Evolutionary conservation across 225 moss, liverwort and hornwort genomes (phyloP), one percentile per base, ranked within the genome.

Genomic region (Pseudisothecium myosuroides): DNA sequence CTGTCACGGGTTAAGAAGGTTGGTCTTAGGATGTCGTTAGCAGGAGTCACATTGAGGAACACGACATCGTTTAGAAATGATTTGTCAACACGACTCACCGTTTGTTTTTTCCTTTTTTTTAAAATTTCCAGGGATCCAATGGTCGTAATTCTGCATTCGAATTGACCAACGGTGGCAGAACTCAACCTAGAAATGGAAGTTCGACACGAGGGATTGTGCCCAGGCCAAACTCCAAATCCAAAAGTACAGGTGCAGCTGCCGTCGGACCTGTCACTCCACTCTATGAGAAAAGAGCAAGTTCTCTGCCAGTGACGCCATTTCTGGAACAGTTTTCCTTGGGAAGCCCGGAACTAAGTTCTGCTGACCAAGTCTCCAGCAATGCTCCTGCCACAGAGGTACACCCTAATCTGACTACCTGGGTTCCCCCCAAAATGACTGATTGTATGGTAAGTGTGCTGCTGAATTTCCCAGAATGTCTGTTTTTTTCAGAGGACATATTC

Each of bases 241-340:
- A 69, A 58, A 82, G 83, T 28, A 31, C 69, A 29, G 56, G 75
- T 12, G 34, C 41, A 22, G 34, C 59, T 59, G 81, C 43, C 13
- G 84, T 14, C n/a, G 82, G 37, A 54, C 69, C 82, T 76, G 27
- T 61, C n/a, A 52, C 75, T 74, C 90, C 88, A 28, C 74, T 92
- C 36, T 88, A 74, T 4, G 86, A 90, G 75, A 92, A 88, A n/a
- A 63, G 90, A 89, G 82, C 92, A 26, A 75, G 66, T 81, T 92
- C 92, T 50, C 78, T 90, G 92, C 92, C 90, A 47, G 67, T 80
- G 75, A 69, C 83, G 15, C 76, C 92, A 39, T 80, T 55, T 80
- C 86, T 84, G 63, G 92, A 88, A 19, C 45, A 63, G 31, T n/a
- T 81, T 52, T 76, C 67, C 50, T 62, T 78, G 82, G 86, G 41